A percentile compares a stretch with the other conserved stretches of the same genome.
Conservation (phyloP, 2,329 filamentous ascomycete genomes). For the Chaetomium sp. region DNA sequence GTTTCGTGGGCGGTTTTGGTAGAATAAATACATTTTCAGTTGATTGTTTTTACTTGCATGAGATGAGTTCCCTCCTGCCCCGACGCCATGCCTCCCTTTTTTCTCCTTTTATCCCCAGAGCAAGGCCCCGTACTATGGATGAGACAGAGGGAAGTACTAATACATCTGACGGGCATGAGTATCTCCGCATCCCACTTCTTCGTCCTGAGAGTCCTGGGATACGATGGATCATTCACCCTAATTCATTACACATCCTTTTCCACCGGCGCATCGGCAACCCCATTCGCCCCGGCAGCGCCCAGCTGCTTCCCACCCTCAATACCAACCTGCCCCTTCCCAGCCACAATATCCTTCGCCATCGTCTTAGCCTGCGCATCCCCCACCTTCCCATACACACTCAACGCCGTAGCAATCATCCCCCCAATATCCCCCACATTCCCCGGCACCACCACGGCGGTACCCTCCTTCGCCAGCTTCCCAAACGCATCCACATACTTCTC, state of each 20-base stretch:
- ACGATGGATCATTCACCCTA: no score
- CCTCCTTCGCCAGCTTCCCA: conserved; percentile 84
- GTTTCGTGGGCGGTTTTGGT: not conserved
- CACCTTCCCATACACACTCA: conserved; percentile 93
- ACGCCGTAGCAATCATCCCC: conserved; percentile 91
- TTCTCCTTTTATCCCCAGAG: not conserved
- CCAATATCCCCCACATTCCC: conserved; percentile 96
- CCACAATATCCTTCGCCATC: conserved; percentile 46
- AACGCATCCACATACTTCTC: conserved; percentile 98
- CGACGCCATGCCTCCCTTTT: conserved; percentile 13
- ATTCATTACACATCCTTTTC: not conserved
- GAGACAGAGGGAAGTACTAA: no score
- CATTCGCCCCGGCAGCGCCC: not conserved
- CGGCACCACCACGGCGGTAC: conserved; percentile 90
- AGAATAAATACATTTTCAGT: conserved; percentile 11
- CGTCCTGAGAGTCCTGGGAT: no score
- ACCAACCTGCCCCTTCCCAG: conserved; percentile 29
- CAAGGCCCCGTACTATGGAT: not conserved
- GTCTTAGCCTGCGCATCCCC: conserved; percentile 68
- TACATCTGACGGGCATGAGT: no score
- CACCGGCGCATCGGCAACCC: not conserved
- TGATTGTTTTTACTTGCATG: no score
- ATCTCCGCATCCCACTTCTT: no score
- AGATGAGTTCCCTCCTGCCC: not conserved
- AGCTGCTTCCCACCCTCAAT: conserved; percentile 10